phyloP scores from a whole-genome alignment of 139 green algal species.

The Chlorella sp. region DNA sequence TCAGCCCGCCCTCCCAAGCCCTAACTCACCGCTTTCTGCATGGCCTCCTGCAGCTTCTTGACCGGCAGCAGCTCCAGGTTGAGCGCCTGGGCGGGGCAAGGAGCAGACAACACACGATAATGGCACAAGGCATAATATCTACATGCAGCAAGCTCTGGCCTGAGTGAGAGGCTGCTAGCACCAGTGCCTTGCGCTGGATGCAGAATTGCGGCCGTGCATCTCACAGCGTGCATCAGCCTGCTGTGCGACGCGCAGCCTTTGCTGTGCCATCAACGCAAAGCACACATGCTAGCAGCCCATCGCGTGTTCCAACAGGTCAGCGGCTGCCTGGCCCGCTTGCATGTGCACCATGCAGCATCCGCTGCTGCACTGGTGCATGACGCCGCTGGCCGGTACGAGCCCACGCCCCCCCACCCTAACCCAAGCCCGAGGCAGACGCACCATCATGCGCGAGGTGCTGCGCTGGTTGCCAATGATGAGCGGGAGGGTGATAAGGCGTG shows the following conservation, averaged over 20 bases:
- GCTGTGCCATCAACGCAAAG: background rate
- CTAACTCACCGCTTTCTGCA: conserved; percentile 34
- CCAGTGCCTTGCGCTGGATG: too few relatives aligned
- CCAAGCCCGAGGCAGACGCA: conserved; percentile 22
- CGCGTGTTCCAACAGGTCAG: background rate
- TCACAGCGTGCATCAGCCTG: too few relatives aligned
- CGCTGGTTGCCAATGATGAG: conserved; percentile 60
- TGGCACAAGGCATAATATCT: too few relatives aligned
- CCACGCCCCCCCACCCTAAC: background rate
- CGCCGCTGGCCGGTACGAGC: too few relatives aligned
- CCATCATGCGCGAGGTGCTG: conserved; percentile 58
- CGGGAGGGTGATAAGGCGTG: conserved; percentile 49
- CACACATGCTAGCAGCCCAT: background rate
- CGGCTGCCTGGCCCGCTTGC: background rate
- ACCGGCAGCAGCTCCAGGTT: conserved; percentile 12
- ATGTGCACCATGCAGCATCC: background rate
- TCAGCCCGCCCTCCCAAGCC: too few relatives aligned
- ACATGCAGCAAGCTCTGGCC: too few relatives aligned
- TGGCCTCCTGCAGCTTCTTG: conserved; percentile 25
- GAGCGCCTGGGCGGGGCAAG: too few relatives aligned
- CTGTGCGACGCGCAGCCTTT: background rate
- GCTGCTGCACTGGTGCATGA: background rate
- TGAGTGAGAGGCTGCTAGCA: too few relatives aligned
- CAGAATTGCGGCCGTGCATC: too few relatives aligned
- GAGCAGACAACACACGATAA: too few relatives aligned